A percentile compares a stretch with the other conserved stretches of the same genome.
phyloP scores from a whole-genome alignment of 306 rosid species.

The Sophora flavescens region DNA sequence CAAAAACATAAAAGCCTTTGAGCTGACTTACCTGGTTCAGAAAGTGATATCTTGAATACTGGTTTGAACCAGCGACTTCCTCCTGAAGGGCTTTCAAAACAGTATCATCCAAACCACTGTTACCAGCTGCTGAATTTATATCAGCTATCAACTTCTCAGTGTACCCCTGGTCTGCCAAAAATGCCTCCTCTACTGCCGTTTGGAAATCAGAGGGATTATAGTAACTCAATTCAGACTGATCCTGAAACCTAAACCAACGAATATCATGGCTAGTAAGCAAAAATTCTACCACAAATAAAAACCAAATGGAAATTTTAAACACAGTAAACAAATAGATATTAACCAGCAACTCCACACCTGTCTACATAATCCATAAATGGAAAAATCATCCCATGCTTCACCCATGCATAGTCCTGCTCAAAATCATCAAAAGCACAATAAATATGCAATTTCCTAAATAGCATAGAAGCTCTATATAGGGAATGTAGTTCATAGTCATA shows the following conservation, averaged over 20 bases:
- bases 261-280: constrained; percentile 48
- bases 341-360: constrained; percentile 66
- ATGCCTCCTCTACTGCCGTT: constrained; percentile 94
- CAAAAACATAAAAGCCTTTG: constrained; percentile 6
- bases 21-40: constrained; percentile 62
- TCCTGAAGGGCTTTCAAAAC: constrained; percentile 66
- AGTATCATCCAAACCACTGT: constrained; percentile 68
- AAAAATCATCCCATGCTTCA: constrained; percentile 85
- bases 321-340: constrained; percentile 28
- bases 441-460: constrained; percentile 44
- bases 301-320: constrained; percentile 17
- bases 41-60: constrained; percentile 63
- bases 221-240: constrained; percentile 71
- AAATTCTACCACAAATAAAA: constrained; percentile 33
- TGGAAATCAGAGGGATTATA: constrained; percentile 74
- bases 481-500: constrained; percentile 42
- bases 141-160: constrained; percentile 90
- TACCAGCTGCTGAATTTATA: constrained; percentile 91
- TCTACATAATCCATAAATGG: constrained; percentile 86
- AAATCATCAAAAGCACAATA: constrained; percentile 50
- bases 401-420: constrained; percentile 99
- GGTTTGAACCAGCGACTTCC: constrained; percentile 77
- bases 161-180: constrained; percentile 92
- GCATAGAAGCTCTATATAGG: constrained; percentile 37
- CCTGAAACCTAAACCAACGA: constrained; percentile 80